Base-by-base conservation (phyloP, 768 basidiomycete species). In the Tephrocybe rancida region DNA sequence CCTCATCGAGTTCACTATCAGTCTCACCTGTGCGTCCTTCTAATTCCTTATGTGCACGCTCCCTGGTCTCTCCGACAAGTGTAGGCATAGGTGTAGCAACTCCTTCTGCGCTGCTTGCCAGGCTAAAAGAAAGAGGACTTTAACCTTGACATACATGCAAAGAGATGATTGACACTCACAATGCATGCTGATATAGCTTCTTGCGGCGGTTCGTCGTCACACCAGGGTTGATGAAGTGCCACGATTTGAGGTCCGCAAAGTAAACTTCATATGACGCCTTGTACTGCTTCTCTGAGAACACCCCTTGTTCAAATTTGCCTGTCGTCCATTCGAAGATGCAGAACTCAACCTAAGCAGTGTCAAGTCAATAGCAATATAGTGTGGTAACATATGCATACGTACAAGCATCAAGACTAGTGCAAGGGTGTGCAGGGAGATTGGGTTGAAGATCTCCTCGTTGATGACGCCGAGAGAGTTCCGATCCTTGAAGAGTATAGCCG, bases 141-240 rank as follows among this genome's bases (percentile, higher is more conserved):
- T 37, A 30, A 30, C 29, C 29, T 37, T 8, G 35, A 8, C 4
- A 37, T 37, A 8, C 8, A 37, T 9, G 35, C 8, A 16, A 9
- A 37, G 16, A 37, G 35, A 37, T 37, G 7, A 37, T 37, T 37
- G 16, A 16, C 35, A 37, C 26, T 29, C 16, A 53, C 44, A 21
- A 32, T 2, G 44, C 52, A 44, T 22, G 30, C 10, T 9, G 13
- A 41, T 48, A 54, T 14, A 54, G 29, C 25, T 54, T 54, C 32
- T 48, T 43, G 13, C 53, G 16, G 9, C 18, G 3, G 21, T 54
- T 54, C 0, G 41, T 48, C 5, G 41, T 54, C 26, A 54, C 53
- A 3, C 3, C 13, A 16, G 34, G 9, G 26, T 48, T 54, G 27
- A 48, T 18, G 14, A 43, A 10, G 0, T 48, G 47, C 47, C 53